Evolutionary conservation across 805 yeast genomes (phyloP), one percentile per base, ranked within the genome.

Genomic region (Kodamaea restingae): DNA sequence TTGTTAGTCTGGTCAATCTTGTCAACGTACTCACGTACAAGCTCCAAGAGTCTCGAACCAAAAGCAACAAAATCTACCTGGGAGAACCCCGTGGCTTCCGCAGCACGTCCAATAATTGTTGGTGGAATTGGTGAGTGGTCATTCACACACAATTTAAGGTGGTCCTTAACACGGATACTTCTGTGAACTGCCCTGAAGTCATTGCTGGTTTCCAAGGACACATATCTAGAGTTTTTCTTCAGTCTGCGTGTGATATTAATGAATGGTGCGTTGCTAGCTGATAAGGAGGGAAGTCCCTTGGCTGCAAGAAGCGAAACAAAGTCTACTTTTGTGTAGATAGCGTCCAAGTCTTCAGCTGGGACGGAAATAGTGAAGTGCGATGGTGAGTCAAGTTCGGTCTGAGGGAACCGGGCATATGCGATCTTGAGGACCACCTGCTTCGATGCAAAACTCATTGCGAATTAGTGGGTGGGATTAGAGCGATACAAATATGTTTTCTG

Each of bases 101-200:
- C 32, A 12, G 32, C 32, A 17, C 32, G 32, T 4, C 32, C 32
- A n/a, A 30, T 30, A 18, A 30, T 30, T 4, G 21, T 30, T 7
- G 32, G 41, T n/a, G 17, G 32, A 20, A 24, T 18, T 22, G 45
- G 45, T 4, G 47, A 35, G 18, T 42, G 36, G 27, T 56, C 61
- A 32, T 41, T 49, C 20, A 60, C 48, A 18, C 50, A 36, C 42
- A 77, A 53, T 45, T 65, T 66, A 36, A 73, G 51, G 41, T 63
- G 66, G 41, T 60, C 66, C 48, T 74, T 75, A 14, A 75, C 79
- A 39, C 63, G 57, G 45, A 76, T 60, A 34, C 79, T 70, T 45
- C 79, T 62, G 30, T 56, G 52, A 40, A 76, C 59, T 17, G 65
- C 54, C 35, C 55, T 60, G 50, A 69, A 76, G 42, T 75, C 80